phyloP scores from a whole-genome alignment of 2,329 filamentous ascomycete genomes.

The Keithomyces neogunnii region DNA sequence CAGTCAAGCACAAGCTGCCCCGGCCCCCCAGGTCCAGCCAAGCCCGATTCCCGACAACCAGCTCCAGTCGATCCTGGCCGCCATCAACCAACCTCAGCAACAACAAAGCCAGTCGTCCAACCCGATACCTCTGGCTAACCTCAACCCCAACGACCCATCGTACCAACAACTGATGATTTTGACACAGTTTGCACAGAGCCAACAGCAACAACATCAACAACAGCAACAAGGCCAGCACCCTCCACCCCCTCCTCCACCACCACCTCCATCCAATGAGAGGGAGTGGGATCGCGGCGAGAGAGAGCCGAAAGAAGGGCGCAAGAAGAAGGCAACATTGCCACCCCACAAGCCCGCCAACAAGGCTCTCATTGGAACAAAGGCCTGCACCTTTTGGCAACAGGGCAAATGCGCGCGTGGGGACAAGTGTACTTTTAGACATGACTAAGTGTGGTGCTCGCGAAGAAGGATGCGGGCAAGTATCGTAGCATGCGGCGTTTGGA shows the following conservation, averaged over 20 bases:
- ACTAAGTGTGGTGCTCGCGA: slow-evolving; percentile 22
- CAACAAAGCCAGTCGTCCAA: slow-evolving; percentile 10
- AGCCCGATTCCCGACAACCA: slow-evolving; percentile 27
- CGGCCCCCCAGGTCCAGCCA: slow-evolving; percentile 11
- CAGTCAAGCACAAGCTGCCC: slow-evolving; percentile 9
- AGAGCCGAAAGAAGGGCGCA: slow-evolving; percentile 28
- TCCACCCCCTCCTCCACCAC: slow-evolving; percentile 13
- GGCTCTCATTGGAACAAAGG: slow-evolving; percentile 54
- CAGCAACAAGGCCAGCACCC: slow-evolving; percentile 11
- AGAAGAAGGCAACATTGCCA: slow-evolving; percentile 31
- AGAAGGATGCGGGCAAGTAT: background rate
- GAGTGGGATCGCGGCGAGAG: slow-evolving; percentile 23
- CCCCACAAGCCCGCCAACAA: slow-evolving; percentile 41
- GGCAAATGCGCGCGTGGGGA: slow-evolving; percentile 66
- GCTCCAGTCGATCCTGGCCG: slow-evolving; percentile 35
- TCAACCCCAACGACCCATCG: slow-evolving; percentile 30
- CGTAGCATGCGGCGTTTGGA: slow-evolving; percentile 5
- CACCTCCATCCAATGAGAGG: slow-evolving; percentile 5
- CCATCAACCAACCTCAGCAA: slow-evolving; percentile 29
- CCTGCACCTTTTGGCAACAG: slow-evolving; percentile 62
- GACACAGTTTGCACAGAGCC: slow-evolving; percentile 27
- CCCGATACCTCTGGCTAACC: slow-evolving; percentile 14
- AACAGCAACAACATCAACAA: slow-evolving; percentile 9
- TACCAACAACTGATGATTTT: slow-evolving; percentile 33
- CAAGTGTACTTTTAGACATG: slow-evolving; percentile 66